A percentile compares a stretch with the other conserved stretches of the same genome.
phyloP scores from a whole-genome alignment of 139 green algal species.

The Yamagishiella unicocca region DNA sequence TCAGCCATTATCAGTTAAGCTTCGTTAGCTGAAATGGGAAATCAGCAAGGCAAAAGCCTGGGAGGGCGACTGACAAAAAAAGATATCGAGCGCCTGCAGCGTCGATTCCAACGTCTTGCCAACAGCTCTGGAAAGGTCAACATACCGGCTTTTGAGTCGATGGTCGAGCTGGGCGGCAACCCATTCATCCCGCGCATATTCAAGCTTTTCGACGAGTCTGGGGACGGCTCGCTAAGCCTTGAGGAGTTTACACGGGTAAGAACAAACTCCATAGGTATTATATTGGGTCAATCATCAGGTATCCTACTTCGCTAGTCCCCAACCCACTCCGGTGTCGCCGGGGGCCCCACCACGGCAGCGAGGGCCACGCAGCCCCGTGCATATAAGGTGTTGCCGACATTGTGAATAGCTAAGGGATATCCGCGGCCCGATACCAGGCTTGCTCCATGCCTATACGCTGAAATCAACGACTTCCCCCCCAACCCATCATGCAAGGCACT shows the following conservation, averaged over 20 bases:
- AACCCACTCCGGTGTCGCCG: too few relatives aligned
- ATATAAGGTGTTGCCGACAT: too few relatives aligned
- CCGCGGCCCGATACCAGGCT: too few relatives aligned
- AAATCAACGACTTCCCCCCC: too few relatives aligned
- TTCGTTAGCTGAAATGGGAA: constrained; percentile 11
- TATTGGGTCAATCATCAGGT: too few relatives aligned
- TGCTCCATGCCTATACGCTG: too few relatives aligned
- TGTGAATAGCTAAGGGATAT: too few relatives aligned
- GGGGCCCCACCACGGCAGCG: too few relatives aligned
- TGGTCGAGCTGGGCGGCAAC: constrained; percentile 52
- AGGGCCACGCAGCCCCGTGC: too few relatives aligned
- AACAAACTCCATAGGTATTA: neutral
- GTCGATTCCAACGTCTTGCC: constrained; percentile 13
- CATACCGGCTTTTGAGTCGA: constrained; percentile 19
- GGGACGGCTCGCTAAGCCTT: constrained; percentile 34
- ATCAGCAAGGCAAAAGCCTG: neutral
- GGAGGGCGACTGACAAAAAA: constrained; percentile 15
- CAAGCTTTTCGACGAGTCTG: constrained; percentile 40
- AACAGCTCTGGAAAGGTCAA: neutral
- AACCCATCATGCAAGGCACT: constrained; percentile 18
- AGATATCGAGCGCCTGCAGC: constrained; percentile 48
- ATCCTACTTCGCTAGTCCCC: too few relatives aligned
- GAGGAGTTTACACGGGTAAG: constrained; percentile 53
- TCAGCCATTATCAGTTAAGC: too few relatives aligned
- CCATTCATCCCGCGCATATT: constrained; percentile 45